Percentiles rank a stretch among this genome's conserved stretches.
These are phyloP conservation scores for Prunus kanzakura DNA, from an alignment of 306 rosid species.

Conservation along the genomic window DNA sequence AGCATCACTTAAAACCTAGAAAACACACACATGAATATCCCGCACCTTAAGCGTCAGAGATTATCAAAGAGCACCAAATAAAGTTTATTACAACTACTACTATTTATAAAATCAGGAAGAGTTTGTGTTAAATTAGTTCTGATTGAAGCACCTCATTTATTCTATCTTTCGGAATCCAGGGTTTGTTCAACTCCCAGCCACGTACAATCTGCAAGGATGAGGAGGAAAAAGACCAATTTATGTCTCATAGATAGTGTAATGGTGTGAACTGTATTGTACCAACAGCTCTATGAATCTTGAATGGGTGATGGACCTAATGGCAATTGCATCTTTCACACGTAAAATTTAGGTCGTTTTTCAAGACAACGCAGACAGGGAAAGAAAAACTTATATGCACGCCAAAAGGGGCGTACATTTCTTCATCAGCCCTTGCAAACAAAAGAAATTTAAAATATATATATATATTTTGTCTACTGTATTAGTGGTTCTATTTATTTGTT, in stretches of 20 bases:
- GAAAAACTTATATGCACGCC: background rate
- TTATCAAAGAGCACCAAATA: background rate
- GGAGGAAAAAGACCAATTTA: slow-evolving; percentile 7
- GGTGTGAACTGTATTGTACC: background rate
- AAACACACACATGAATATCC: slow-evolving; percentile 19
- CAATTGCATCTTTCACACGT: background rate
- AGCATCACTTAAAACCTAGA: slow-evolving; percentile 56
- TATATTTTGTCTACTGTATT: background rate
- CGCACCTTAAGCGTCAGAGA: slow-evolving; percentile 5
- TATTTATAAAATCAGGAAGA: background rate
- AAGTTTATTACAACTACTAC: slow-evolving; percentile 2
- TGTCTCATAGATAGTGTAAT: background rate
- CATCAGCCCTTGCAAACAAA: background rate
- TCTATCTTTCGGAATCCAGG: slow-evolving; percentile 79
- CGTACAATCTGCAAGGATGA: slow-evolving; percentile 54
- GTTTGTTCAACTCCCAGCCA: slow-evolving; percentile 68
- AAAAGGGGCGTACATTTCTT: background rate
- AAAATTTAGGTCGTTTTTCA: background rate
- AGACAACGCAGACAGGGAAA: background rate
- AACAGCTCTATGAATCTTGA: background rate
- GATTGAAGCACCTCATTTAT: slow-evolving; percentile 61
- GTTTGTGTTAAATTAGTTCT: background rate
- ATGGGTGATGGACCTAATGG: background rate
- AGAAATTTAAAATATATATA: background rate
- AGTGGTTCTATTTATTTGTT: background rate